phyloP scores from a whole-genome alignment of 78 protist species.

The Emiliania huxleyi region DNA sequence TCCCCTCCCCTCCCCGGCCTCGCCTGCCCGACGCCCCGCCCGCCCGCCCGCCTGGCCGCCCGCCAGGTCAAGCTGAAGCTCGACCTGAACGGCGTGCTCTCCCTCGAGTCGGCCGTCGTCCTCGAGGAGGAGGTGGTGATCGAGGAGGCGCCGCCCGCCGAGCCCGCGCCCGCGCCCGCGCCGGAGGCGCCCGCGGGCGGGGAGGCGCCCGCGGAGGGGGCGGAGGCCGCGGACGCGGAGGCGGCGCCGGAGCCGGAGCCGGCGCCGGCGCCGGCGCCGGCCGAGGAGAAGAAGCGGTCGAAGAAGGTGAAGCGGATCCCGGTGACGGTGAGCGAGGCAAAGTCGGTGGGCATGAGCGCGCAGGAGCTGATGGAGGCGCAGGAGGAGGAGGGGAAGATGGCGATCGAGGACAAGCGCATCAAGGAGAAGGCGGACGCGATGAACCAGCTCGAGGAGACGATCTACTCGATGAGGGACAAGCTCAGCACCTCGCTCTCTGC shows the following conservation, averaged over 20 bases:
- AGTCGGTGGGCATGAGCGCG: not conserved
- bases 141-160: conserved; percentile 37
- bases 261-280: conserved; percentile 33
- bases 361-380: not conserved
- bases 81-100: conserved; percentile 70
- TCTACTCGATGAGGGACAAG: not conserved
- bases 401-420: not conserved
- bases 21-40: conserved; percentile 30
- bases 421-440: not conserved
- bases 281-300: conserved; percentile 40
- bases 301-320: conserved; percentile 61
- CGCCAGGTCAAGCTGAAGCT: conserved; percentile 76
- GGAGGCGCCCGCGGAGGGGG: not conserved
- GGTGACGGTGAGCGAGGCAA: not conserved
- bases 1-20: no score
- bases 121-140: conserved; percentile 56
- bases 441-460: not conserved
- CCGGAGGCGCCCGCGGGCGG: not conserved
- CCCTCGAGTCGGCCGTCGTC: conserved; percentile 66
- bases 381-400: not conserved
- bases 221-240: not conserved
- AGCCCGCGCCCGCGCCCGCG: conserved; percentile 11
- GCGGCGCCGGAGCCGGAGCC: conserved; percentile 14
- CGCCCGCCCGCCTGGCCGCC: no score
- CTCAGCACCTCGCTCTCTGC: not conserved